phyloP scores from a whole-genome alignment of 208 protist species.

The Trypanosoma scelopori region DNA sequence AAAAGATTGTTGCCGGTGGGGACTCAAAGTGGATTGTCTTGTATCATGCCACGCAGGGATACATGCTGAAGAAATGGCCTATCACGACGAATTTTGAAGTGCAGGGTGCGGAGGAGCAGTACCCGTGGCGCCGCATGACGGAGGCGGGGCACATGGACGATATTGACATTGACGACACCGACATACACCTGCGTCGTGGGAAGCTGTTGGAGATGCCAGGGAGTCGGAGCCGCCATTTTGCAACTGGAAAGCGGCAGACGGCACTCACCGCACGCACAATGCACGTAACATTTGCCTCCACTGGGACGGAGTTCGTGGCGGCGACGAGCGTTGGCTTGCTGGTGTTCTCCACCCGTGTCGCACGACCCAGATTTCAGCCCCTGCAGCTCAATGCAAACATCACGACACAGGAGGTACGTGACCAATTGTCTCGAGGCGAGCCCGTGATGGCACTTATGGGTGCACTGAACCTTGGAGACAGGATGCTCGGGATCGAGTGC shows the following conservation, averaged over 20 bases:
- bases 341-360: conserved; percentile 80
- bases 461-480: conserved; percentile 78
- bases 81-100: conserved; percentile 88
- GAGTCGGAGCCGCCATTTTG: conserved; percentile 85
- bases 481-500: conserved; percentile 72
- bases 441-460: conserved; percentile 77
- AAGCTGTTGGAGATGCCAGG: conserved; percentile 90
- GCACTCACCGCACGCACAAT: conserved; percentile 76
- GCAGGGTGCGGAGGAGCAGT: conserved; percentile 89
- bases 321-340: conserved; percentile 89
- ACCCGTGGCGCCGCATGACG: conserved; percentile 80
- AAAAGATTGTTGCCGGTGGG: conserved; percentile 85
- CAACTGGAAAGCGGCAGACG: conserved; percentile 90
- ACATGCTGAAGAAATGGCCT: conserved; percentile 89
- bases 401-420: conserved; percentile 59
- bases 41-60: conserved; percentile 88
- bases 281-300: conserved; percentile 76
- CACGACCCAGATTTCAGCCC: conserved; percentile 78
- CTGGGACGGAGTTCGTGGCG: conserved; percentile 86
- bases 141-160: conserved; percentile 84
- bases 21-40: conserved; percentile 90
- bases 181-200: conserved; percentile 74
- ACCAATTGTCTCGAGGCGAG: conserved; percentile 51
- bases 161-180: conserved; percentile 83
- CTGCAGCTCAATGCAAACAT: conserved; percentile 70